Conservation (phyloP, 2,329 filamentous ascomycete species). For the Aspergillus piperis region DNA sequence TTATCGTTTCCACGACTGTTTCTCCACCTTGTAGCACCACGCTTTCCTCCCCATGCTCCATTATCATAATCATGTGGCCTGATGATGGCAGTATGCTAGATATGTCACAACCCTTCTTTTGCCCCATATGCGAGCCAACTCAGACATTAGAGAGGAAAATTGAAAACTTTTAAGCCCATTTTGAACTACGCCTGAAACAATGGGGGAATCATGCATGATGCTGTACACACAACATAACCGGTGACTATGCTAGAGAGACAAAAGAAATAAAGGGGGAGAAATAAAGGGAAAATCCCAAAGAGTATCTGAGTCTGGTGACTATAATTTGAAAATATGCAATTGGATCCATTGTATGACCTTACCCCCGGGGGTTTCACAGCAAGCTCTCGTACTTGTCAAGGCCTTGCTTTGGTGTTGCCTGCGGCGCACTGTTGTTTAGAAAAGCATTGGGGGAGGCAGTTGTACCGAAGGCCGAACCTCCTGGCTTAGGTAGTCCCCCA, state of each 20-base stretch:
- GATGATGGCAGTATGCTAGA: not conserved
- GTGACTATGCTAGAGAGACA: not conserved
- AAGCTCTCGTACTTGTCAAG: slow-evolving; percentile 61
- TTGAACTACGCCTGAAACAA: slow-evolving; percentile 1
- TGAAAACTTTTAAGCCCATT: not conserved
- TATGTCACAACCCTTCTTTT: not conserved
- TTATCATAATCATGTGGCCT: not conserved
- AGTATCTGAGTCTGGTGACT: slow-evolving; percentile 4
- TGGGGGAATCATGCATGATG: slow-evolving; percentile 13
- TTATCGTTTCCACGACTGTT: not conserved
- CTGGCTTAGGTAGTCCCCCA: slow-evolving; percentile 21
- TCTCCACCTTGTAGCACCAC: not conserved
- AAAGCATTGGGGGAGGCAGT: slow-evolving; percentile 26
- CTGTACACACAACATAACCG: slow-evolving; percentile 11
- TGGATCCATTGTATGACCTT: not conserved
- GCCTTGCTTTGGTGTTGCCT: slow-evolving; percentile 41
- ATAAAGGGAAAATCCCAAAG: not conserved
- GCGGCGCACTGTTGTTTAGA: slow-evolving; percentile 25
- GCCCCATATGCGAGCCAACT: no score
- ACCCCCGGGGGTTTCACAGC: slow-evolving; percentile 38
- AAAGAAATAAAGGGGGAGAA: not conserved
- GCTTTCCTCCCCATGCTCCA: not conserved
- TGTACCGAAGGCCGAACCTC: slow-evolving; percentile 19
- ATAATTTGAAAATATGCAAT: slow-evolving; percentile 5
- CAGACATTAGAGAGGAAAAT: not conserved